These are phyloP conservation scores for Sclerotinia sclerotiorum DNA, from an alignment of 2,329 filamentous ascomycete genomes.

Conservation along the genomic window DNA sequence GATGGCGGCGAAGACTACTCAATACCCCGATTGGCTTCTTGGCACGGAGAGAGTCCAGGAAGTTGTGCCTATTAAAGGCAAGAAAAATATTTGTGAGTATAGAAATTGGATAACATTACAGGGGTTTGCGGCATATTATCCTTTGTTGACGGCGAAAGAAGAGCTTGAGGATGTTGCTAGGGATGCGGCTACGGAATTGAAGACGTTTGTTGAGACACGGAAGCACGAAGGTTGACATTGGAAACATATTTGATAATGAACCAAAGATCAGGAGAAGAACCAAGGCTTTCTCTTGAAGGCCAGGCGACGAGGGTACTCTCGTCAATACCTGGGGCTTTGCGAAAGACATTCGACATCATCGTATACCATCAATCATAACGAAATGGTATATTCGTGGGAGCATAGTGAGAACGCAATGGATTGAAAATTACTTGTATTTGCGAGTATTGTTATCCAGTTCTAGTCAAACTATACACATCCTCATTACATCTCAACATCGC, in stretches of 20 bases:
- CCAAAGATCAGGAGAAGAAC: not conserved
- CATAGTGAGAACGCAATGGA: not conserved
- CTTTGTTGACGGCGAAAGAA: conserved; percentile 27
- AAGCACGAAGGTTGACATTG: not conserved
- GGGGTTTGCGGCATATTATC: conserved; percentile 32
- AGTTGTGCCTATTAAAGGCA: conserved; percentile 28
- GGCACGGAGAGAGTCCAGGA: conserved; percentile 31
- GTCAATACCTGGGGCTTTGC: not conserved
- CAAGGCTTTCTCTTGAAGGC: not conserved
- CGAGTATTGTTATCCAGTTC: not conserved
- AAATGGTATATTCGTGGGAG: not conserved
- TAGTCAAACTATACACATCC: not conserved
- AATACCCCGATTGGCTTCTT: conserved; percentile 31
- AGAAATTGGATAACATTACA: conserved; percentile 29
- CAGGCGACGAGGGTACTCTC: not conserved
- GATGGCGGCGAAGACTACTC: conserved; percentile 25
- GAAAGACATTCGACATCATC: not conserved
- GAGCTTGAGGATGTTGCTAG: conserved; percentile 24
- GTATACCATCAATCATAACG: not conserved
- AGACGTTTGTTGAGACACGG: conserved; percentile 15
- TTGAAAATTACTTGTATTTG: conserved; percentile 8
- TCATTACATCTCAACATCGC: not conserved
- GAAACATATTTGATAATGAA: not conserved
- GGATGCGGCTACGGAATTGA: conserved; percentile 21
- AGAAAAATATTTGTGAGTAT: conserved; percentile 31